phyloP scores from a whole-genome alignment of 352 stramenopile species.

The Pythium brachiatum region DNA sequence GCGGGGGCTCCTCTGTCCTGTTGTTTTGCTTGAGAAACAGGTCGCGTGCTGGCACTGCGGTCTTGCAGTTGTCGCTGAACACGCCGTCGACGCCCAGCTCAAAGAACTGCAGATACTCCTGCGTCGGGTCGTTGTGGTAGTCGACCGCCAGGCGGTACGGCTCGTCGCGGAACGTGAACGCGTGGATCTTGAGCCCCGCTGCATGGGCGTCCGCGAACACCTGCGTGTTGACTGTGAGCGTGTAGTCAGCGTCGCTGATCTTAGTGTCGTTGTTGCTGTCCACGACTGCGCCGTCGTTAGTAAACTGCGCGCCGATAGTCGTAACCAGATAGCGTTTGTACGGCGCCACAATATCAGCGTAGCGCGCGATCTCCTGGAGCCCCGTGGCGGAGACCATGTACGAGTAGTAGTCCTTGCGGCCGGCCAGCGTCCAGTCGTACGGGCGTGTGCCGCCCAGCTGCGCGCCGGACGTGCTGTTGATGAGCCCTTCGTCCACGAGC shows the following conservation, averaged over 20 bases:
- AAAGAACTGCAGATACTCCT: slow-evolving; percentile 64
- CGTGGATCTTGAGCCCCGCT: slow-evolving; percentile 45
- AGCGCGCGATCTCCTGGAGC: slow-evolving; percentile 56
- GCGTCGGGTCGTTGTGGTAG: slow-evolving; percentile 52
- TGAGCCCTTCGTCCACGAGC: slow-evolving; percentile 55
- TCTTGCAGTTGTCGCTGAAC: slow-evolving; percentile 34
- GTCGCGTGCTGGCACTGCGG: slow-evolving; percentile 6
- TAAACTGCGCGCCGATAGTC: slow-evolving; percentile 38
- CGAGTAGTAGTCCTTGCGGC: slow-evolving; percentile 42
- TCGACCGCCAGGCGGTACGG: slow-evolving; percentile 50
- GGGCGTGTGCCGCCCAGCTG: slow-evolving; percentile 38
- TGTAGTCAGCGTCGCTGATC: slow-evolving; percentile 16
- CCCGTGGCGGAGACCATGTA: slow-evolving; percentile 43
- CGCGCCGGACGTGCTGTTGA: slow-evolving; percentile 45
- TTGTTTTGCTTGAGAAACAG: neutral
- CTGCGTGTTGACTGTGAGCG: slow-evolving; percentile 20
- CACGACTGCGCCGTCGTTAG: slow-evolving; percentile 2
- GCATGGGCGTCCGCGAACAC: slow-evolving; percentile 53
- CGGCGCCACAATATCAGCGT: slow-evolving; percentile 60
- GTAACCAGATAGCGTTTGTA: slow-evolving; percentile 81
- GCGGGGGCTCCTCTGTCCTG: neutral
- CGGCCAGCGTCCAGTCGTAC: slow-evolving; percentile 61
- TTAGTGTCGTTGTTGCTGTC: slow-evolving; percentile 9
- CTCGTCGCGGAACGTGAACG: slow-evolving; percentile 66
- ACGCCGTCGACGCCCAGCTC: slow-evolving; percentile 51